Evolutionary conservation across 192 early-diverging fungal genomes (phyloP).

Genomic region (Lunasporangiospora selenospora): DNA sequence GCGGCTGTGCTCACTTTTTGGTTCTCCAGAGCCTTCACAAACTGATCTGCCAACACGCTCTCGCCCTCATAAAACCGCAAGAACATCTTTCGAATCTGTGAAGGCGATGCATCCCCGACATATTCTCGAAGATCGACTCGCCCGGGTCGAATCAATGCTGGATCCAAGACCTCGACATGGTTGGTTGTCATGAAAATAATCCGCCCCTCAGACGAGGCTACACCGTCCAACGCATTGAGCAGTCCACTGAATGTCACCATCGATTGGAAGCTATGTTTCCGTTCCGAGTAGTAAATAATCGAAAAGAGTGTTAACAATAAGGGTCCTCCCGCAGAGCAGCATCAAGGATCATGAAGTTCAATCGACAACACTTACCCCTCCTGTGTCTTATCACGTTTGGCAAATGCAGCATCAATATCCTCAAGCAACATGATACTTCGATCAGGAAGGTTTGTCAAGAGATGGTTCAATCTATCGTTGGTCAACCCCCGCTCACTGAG

Average conservation of each 20-base stretch:
- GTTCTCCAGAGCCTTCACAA: slow-evolving; percentile 64
- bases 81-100: slow-evolving; percentile 80
- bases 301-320: neutral
- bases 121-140: slow-evolving; percentile 79
- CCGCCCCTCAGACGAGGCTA: slow-evolving; percentile 85
- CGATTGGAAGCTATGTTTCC: slow-evolving; percentile 62
- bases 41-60: slow-evolving; percentile 66
- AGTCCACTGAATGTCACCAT: slow-evolving; percentile 89
- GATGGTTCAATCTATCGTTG: slow-evolving; percentile 83
- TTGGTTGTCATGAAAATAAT: slow-evolving; percentile 96
- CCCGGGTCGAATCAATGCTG: slow-evolving; percentile 81
- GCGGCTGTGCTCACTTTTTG: slow-evolving; percentile 80
- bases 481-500: slow-evolving; percentile 82
- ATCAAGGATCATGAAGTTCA: slow-evolving; percentile 1
- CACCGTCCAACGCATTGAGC: slow-evolving; percentile 89
- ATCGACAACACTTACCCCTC: slow-evolving; percentile 59
- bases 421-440: slow-evolving; percentile 82
- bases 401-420: slow-evolving; percentile 88
- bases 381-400: slow-evolving; percentile 69
- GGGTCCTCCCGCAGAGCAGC: neutral
- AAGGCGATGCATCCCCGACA: slow-evolving; percentile 73
- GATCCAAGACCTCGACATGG: slow-evolving; percentile 79
- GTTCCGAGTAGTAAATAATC: neutral
- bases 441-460: slow-evolving; percentile 80
- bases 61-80: slow-evolving; percentile 75